Percentiles rank a stretch among this genome's conserved stretches.
Evolutionary conservation across 805 yeast genomes (phyloP).

Genomic region (Tetrapisispora fleetii): DNA sequence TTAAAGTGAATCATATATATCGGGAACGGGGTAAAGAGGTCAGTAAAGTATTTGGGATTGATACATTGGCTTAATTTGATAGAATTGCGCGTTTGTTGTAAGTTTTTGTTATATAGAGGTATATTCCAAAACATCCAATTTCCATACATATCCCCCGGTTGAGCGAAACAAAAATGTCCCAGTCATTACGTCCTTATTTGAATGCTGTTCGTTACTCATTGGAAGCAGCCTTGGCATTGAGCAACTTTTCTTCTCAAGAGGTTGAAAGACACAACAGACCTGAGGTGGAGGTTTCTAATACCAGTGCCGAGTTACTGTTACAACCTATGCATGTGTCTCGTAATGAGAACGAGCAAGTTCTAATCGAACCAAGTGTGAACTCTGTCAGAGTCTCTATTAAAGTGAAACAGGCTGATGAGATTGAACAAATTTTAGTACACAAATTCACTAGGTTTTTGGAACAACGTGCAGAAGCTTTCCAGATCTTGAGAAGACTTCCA

Average conservation of each 20-base stretch:
- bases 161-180: conserved; percentile 50
- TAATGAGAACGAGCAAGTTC: conserved; percentile 84
- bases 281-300: conserved; percentile 75
- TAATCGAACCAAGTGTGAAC: conserved; percentile 90
- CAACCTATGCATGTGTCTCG: conserved; percentile 87
- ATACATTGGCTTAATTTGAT: no score
- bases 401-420: conserved; percentile 96
- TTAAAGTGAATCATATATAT: no score
- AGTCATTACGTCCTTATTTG: conserved; percentile 90
- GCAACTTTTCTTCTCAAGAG: conserved; percentile 88
- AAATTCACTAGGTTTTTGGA: conserved; percentile 90
- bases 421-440: conserved; percentile 87
- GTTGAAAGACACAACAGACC: conserved; percentile 97
- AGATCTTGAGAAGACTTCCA: conserved; percentile 84
- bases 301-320: conserved; percentile 73
- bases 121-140: no score
- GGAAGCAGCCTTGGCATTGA: conserved; percentile 86
- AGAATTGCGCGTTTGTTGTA: no score
- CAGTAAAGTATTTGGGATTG: no score
- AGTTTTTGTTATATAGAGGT: no score
- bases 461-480: conserved; percentile 90
- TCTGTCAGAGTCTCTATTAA: conserved; percentile 83
- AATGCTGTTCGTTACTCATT: conserved; percentile 88
- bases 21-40: no score
- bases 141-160: no score